Evolutionary conservation across 1,284 basidiomycete species (phyloP), one percentile per base, ranked within the genome.

Genomic region (Anthracocystis panici-leucophaei): DNA sequence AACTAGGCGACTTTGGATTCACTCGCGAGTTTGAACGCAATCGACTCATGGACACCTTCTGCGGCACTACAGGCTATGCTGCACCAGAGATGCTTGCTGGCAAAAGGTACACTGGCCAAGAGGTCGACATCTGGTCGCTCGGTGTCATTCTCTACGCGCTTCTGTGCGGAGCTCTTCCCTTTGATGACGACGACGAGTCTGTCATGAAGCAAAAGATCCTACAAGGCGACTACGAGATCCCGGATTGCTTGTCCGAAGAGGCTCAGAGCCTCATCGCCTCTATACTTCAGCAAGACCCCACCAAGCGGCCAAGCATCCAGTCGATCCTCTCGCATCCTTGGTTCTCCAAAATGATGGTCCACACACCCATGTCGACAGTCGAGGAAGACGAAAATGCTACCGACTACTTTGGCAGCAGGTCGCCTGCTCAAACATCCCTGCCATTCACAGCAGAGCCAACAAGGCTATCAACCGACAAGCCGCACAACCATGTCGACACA

Each of bases 41-140:
- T 1, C 87, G 88, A 21, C 87, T 94, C 44, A 90, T 99, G 89
- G 95, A 97, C 78, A 99, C 96, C 0, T 96, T 92, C 83, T 99
- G 97, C 83, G 96, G 97, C 7, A 99, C 97, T 1, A 96, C 95
- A 0, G 95, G 93, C 40, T 91, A 99, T 85, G 96, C 95, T 1
- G 91, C 94, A 14, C 96, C 96, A 1, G 96, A 99, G 86, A 97
- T 99, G 91, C 87, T 99, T 9, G 89, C 91, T 72, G 92, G 93
- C 5, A 90, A 91, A 85, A 94, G 91, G 85, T 99, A 99, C 83
- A 89, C 91, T 25, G 97, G 97, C 7, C 91, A 92, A 92, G 94
- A 97, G 88, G 94, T 97, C 50, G 97, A 99, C 82, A 89, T 97
- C 29, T 99, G 96, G 96, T 98, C 97, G 0, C 88, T 98, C 35